Conservation (phyloP, 1,284 basidiomycete genomes). For the Papiliotrema nemorosa region DNA sequence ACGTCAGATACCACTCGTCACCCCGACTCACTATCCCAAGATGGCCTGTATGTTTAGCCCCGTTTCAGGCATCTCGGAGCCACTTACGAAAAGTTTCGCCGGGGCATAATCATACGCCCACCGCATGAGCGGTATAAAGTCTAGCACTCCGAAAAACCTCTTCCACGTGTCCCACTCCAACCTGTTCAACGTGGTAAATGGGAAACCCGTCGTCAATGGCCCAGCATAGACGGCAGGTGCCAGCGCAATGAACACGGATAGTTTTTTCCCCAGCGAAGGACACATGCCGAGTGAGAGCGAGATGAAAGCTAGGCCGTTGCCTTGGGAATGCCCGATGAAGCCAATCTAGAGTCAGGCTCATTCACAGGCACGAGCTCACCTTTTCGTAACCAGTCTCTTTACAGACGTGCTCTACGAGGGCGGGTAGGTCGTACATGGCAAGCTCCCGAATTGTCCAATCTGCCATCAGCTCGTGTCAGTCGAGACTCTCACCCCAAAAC, state of each 20-base stretch:
- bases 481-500: constrained; percentile 55
- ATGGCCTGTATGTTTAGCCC: constrained; percentile 38
- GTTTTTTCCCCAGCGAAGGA: constrained; percentile 56
- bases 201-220: constrained; percentile 59
- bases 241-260: constrained; percentile 59
- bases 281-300: constrained; percentile 59
- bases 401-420: constrained; percentile 59
- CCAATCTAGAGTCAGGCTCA: constrained; percentile 48
- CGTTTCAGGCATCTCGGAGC: constrained; percentile 12
- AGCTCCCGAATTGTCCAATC: constrained; percentile 63
- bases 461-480: constrained; percentile 18
- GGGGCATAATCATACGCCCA: constrained; percentile 59
- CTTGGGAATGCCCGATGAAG: constrained; percentile 62
- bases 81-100: constrained; percentile 50
- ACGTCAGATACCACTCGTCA: constrained; percentile 10
- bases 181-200: constrained; percentile 54
- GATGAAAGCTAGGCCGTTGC: constrained; percentile 57
- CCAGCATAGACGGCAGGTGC: constrained; percentile 62
- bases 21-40: constrained; percentile 46
- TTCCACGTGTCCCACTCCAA: constrained; percentile 59
- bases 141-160: constrained; percentile 58
- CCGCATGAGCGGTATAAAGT: constrained; percentile 63
- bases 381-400: constrained; percentile 58
- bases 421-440: constrained; percentile 61
- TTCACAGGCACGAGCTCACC: constrained; percentile 27